Evolutionary conservation across 2,329 filamentous ascomycete genomes (phyloP).

Genomic region (Fusarium multiceps): DNA sequence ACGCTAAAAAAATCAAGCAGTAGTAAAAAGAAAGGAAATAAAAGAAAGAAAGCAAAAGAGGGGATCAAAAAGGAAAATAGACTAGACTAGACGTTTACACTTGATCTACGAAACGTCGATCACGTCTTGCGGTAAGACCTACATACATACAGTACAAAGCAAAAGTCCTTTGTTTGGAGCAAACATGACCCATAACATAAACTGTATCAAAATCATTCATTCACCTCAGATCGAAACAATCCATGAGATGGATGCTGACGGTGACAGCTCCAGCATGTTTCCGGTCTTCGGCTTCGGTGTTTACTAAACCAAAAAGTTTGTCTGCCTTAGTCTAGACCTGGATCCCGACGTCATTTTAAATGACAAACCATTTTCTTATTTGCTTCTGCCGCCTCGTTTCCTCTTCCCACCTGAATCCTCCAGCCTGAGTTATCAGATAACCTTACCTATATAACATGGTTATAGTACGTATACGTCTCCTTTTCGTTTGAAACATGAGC

Average conservation of each 20-base stretch:
- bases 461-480: neutral
- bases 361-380: constrained; percentile 6
- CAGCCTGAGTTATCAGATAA: constrained; percentile 14
- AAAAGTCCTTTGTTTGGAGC: neutral
- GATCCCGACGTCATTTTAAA: constrained; percentile 18
- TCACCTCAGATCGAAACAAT: neutral
- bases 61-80: neutral
- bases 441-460: constrained; percentile 25
- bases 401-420: constrained; percentile 19
- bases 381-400: constrained; percentile 19
- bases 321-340: neutral
- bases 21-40: neutral
- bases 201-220: neutral
- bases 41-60: neutral
- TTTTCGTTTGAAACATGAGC: constrained; percentile 30
- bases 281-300: constrained; percentile 4
- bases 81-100: neutral
- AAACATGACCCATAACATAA: neutral
- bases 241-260: neutral
- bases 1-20: neutral
- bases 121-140: neutral
- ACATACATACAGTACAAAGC: neutral
- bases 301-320: constrained; percentile 14
- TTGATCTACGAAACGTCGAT: constrained; percentile 32
- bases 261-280: constrained; percentile 16